Base-by-base conservation (phyloP, 495 filamentous ascomycete genomes). In the Penicillium ochrochloron region DNA sequence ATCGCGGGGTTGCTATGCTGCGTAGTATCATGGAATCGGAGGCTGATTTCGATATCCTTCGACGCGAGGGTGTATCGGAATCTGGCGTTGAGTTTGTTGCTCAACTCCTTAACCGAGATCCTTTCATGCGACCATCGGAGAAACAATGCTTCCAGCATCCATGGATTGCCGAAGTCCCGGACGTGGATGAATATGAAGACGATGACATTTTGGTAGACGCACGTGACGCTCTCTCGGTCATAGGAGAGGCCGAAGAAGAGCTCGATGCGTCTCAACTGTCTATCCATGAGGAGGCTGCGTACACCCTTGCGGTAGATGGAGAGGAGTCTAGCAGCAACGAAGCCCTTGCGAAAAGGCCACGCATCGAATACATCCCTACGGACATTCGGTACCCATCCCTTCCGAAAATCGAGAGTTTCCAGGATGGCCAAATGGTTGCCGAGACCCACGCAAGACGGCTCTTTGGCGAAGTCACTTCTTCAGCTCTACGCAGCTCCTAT, bases 391-490 rank as follows among this genome's bases (percentile, higher is more conserved):
- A 82, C 62, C 80, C 80, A 19, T 79, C 78, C 1, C 76, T 82
- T 39, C 80, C 80, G 17, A 72, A 71, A 68, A 79, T 74, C 63
- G 77, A 81, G 63, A 80, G 76, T 48, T 75, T 78, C 19, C 70
- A 73, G 46, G 75, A 75, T 15, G 64, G 59, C 10, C 74, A 77
- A 41, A 68, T 71, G 9, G 57, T 61, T 23, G 66, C 76, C 17
- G 71, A 76, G 19, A 58, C 68, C 5, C 74, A 73, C 17, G 70
- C 73, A 14, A 76, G 77, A 56, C 86, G 89, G 33, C 80, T 97
- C 4, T 96, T 94, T 77, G 93, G 93, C 0, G 92, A 97, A 73
- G 89, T 97, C 55, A 86, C 86, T 29, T 73, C 80, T 14, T 92
- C 92, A 8, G 89, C 85, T 12, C 72, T 95, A 4, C 83, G 85